Base-by-base conservation (phyloP, 2,329 filamentous ascomycete species). In the Fusarium subtropicale region DNA sequence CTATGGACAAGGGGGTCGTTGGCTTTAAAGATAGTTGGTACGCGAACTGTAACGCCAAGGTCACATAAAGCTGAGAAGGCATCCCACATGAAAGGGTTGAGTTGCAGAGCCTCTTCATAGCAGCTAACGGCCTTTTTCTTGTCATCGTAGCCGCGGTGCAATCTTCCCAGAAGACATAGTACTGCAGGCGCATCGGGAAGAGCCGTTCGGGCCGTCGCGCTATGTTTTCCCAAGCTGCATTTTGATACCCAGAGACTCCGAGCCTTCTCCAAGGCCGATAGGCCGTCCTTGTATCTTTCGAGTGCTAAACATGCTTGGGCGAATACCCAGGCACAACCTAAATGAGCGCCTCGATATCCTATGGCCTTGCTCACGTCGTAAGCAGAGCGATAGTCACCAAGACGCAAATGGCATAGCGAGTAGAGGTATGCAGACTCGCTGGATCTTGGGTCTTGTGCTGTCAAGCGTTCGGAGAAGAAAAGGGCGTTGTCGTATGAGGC, bases 31-130 rank as follows among this genome's bases (percentile, higher is more conserved):
- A 97, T 92, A 75, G 97, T 97, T 28, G 90, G 87, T 12, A 96
- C 89, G 58, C 92, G 90, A 56, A 98, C 86, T 70, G 90, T 90
- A 45, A 93, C 91, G 6, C 93, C 92, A 90, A 88, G 92, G 76
- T 97, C 94, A 77, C 94, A 97, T 10, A 99, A 86, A 18, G 89
- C 91, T 24, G 91, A 90, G 75, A 98, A 98, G 1, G 95, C 94
- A 83, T 99, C 96, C 96, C 96, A 99, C 88, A 97, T 96, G 79
- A 98, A 95, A 2, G 96, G 94, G 75, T 98, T 99, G 56, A 90
- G 79, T 80, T 94, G 97, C 74, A 99, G 82, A 8, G 94, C 89
- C 64, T 97, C 93, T 71, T 97, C 93, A 76, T 96, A 98, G 78
- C 89, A 93, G 70, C 92, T 88, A 18, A 95, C 89, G 10, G 96